Evolutionary conservation across 164 flowering plant species (phyloP).

Genomic region (Litsea cubeba): DNA sequence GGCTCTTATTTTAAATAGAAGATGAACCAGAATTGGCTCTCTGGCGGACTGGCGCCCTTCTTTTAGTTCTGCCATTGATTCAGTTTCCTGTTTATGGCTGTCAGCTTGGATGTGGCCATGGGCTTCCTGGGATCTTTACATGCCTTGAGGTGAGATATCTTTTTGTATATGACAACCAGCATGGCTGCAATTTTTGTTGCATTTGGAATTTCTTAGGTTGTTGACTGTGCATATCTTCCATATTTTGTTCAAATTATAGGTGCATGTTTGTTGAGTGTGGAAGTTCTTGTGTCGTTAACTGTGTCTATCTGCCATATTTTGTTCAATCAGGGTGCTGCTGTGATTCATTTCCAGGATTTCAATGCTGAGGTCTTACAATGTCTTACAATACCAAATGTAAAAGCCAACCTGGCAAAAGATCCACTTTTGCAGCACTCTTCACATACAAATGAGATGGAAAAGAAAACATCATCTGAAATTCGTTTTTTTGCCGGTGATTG

Average conservation of each 20-base stretch:
- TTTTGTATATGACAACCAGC: too few relatives aligned
- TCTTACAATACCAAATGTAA: constrained; percentile 86
- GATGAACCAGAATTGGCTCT: neutral
- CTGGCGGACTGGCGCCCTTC: neutral
- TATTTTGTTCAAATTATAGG: neutral
- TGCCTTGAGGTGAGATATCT: constrained; percentile 55
- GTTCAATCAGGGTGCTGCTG: constrained; percentile 62
- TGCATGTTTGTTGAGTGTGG: neutral
- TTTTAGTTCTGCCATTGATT: neutral
- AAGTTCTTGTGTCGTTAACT: neutral
- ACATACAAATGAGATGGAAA: constrained; percentile 9
- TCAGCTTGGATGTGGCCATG: constrained; percentile 96
- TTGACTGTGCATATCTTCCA: constrained; percentile 43
- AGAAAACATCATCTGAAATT: constrained; percentile 27
- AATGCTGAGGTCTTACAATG: constrained; percentile 81
- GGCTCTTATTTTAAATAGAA: neutral
- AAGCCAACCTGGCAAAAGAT: constrained; percentile 45
- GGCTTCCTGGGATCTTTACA: constrained; percentile 83
- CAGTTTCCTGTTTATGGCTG: constrained; percentile 9
- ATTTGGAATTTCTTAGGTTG: too few relatives aligned
- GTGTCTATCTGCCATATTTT: neutral
- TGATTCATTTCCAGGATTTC: constrained; percentile 89
- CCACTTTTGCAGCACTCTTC: constrained; percentile 4
- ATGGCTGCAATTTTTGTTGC: too few relatives aligned
- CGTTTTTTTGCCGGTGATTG: constrained; percentile 90